Conservation (phyloP, 2,329 filamentous ascomycete genomes). For the Nectriaceae sp. region DNA sequence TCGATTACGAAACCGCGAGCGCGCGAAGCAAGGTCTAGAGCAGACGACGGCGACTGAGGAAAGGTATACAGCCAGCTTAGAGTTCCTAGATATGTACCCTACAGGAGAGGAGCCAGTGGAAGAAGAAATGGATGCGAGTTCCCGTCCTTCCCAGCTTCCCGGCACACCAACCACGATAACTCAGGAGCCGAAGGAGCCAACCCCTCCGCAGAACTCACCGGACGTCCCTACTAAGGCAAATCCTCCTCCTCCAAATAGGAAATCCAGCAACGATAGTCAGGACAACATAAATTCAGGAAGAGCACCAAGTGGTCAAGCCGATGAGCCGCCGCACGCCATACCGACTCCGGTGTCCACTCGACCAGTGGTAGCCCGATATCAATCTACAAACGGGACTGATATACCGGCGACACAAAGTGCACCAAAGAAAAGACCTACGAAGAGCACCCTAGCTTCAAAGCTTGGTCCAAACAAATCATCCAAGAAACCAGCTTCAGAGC, state of each 20-base stretch:
- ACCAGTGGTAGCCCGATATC: too few relatives aligned
- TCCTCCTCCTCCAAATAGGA: too few relatives aligned
- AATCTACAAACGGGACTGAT: too few relatives aligned
- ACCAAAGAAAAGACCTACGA: neutral
- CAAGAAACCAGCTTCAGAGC: conserved; percentile 4
- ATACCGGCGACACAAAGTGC: too few relatives aligned
- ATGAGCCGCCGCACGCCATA: too few relatives aligned
- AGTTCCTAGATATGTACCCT: conserved; percentile 15
- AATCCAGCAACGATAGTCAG: too few relatives aligned
- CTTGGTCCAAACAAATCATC: conserved; percentile 1
- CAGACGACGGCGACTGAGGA: conserved; percentile 19
- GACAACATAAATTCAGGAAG: too few relatives aligned
- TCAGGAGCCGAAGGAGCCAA: neutral
- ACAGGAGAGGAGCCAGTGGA: conserved; percentile 15
- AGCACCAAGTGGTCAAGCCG: too few relatives aligned
- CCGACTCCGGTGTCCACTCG: too few relatives aligned
- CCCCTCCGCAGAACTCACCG: neutral
- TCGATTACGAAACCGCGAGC: conserved; percentile 45
- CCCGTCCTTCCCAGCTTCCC: neutral
- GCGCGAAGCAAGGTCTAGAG: conserved; percentile 39
- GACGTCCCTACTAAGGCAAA: too few relatives aligned
- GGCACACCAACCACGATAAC: neutral
- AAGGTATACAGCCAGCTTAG: conserved; percentile 23
- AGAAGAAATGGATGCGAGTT: neutral
- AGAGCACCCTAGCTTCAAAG: conserved; percentile 5